Evolutionary conservation across 345 rosid genomes (phyloP), one percentile per base, ranked within the genome.

Genomic region (Mercurialis annua): DNA sequence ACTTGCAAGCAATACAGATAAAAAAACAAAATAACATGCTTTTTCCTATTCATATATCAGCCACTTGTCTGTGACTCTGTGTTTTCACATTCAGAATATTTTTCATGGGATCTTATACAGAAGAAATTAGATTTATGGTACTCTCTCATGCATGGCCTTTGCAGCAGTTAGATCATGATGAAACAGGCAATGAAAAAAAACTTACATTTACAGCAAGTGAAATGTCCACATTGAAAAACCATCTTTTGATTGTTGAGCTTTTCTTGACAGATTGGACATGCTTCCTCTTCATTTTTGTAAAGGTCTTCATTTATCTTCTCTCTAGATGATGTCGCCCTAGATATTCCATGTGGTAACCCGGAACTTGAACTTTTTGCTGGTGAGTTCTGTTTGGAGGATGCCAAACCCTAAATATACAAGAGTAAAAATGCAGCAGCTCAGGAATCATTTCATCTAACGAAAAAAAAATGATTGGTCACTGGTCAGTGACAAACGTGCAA

Each of bases 141-240:
- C 17, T 27, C n/a, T 17, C 10, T 31, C 16, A 43, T n/a, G 58
- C 33, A 56, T 57, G 23, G 55, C 36, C 62, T 47, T 26, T 62
- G 31, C 27, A 20, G 61, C 36, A 66, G 46, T 46, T 61, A 66
- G 30, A 58, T 68, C 42, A 69, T 65, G 33, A 21, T 11, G 56
- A 58, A 62, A 36, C 26, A 26, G 21, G 64, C 42, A 33, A 62
- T n/a, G n/a, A n/a, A n/a, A 17, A 5, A 59, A 69, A 71, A 71
- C 77, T 82, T 81, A 93, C 98, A 93, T 82, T 89, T 90, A 78
- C 97, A 90, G 80, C 98, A 90, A 73, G 88, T 89, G 74, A 78
- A 73, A 68, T 93, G 98, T 23, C 96, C 98, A 20, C 98, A 93
- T 68, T 86, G 94, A 76, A 93, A 93, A 77, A 93, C 97, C 97